These are phyloP conservation scores for Skeletonema menzelii DNA, from an alignment of 108 stramenopile species.

Conservation along the genomic window DNA sequence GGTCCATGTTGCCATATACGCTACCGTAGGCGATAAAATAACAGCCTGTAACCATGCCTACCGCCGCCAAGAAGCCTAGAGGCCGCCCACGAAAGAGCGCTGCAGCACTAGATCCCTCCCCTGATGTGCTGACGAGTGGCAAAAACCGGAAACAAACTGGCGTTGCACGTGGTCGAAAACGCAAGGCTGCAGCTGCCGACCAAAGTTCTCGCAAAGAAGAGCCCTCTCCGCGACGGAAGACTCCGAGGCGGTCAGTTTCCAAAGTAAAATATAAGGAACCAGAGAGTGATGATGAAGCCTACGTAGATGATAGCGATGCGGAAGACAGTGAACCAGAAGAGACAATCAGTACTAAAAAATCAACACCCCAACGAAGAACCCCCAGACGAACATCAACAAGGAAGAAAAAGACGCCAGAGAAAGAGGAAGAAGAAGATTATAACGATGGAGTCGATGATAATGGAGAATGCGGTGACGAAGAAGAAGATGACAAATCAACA, in stretches of 20 bases:
- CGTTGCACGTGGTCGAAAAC: conserved; percentile 1
- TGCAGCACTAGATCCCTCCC: neutral
- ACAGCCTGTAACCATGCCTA: neutral
- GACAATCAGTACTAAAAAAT: conserved; percentile 6
- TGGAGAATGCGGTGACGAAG: neutral
- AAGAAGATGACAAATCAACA: neutral
- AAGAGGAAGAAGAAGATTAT: neutral
- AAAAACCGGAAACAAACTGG: neutral
- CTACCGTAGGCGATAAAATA: neutral
- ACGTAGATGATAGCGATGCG: conserved; percentile 1
- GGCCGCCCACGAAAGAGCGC: neutral
- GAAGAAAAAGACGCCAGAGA: conserved; percentile 6
- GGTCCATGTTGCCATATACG: no score
- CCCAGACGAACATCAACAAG: neutral
- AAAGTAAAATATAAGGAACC: neutral
- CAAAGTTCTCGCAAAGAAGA: neutral
- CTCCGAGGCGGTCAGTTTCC: neutral
- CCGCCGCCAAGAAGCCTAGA: neutral
- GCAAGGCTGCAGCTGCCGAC: neutral
- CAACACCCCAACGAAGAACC: conserved; percentile 10
- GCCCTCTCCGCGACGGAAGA: neutral
- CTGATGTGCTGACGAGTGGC: neutral
- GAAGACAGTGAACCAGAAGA: neutral
- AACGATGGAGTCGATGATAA: neutral
- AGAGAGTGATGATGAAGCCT: conserved; percentile 5